phyloP scores from a whole-genome alignment of 495 filamentous ascomycete genomes.

The Talaromyces trachyspermus region DNA sequence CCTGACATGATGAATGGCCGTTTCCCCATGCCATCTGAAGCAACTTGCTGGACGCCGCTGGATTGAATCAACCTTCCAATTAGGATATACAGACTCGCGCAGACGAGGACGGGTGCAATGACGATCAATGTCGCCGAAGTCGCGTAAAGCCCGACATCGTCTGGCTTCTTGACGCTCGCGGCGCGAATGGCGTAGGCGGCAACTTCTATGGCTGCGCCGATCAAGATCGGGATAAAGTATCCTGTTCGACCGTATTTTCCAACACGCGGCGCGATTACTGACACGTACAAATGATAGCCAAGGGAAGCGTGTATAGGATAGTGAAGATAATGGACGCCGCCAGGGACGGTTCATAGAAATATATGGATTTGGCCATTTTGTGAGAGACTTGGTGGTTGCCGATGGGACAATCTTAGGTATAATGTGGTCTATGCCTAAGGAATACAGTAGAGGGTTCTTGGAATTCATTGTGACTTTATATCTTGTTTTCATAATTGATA shows the following conservation, averaged over 20 bases:
- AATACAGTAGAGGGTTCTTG: too few relatives aligned
- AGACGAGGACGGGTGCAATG: conserved; percentile 25
- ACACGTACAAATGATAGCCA: not conserved
- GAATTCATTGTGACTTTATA: not conserved
- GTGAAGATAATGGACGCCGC: conserved; percentile 6
- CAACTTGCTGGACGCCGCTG: not conserved
- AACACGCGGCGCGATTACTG: not conserved
- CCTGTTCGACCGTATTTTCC: not conserved
- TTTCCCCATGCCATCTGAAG: conserved; percentile 13
- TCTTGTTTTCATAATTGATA: not conserved
- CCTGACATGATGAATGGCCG: too few relatives aligned
- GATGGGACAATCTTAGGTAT: not conserved
- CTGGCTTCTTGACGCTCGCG: conserved; percentile 9
- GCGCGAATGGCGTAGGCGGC: conserved; percentile 16
- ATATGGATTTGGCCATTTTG: conserved; percentile 3
- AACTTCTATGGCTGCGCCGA: conserved; percentile 16
- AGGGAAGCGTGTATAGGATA: not conserved
- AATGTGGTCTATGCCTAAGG: not conserved
- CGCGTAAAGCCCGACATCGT: conserved; percentile 18
- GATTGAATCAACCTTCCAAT: conserved; percentile 20
- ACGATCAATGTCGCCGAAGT: conserved; percentile 23
- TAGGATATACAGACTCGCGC: conserved; percentile 26
- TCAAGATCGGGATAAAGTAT: conserved; percentile 15
- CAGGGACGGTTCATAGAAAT: conserved; percentile 4
- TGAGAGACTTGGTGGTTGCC: not conserved